Evolutionary conservation across 2,329 filamentous ascomycete genomes (phyloP).

Genomic region (Chalaropsis thielavioides): DNA sequence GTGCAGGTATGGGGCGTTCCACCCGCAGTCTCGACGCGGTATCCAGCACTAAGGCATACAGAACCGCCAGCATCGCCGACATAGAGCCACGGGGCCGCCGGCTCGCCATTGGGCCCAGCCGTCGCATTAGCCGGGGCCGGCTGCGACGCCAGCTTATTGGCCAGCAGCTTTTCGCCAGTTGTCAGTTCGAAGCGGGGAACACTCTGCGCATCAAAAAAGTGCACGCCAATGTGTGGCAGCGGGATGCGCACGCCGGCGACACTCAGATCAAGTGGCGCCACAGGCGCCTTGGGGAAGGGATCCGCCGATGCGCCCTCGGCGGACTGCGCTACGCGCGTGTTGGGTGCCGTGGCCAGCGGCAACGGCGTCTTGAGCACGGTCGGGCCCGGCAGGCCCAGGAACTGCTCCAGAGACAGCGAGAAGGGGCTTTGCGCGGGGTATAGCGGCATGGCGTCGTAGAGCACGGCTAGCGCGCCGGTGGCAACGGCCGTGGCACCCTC

Average conservation of each 20-base stretch:
- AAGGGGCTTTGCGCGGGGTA: slow-evolving; percentile 31
- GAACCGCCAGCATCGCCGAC: slow-evolving; percentile 13
- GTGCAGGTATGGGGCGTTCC: slow-evolving; percentile 21
- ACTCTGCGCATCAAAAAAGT: slow-evolving; percentile 46
- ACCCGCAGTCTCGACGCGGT: slow-evolving; percentile 17
- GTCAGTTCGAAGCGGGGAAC: slow-evolving; percentile 47
- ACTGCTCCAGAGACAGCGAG: slow-evolving; percentile 26
- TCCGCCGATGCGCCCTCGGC: slow-evolving; percentile 30
- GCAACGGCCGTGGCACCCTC: slow-evolving; percentile 2
- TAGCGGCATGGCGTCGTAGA: slow-evolving; percentile 42
- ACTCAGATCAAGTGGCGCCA: slow-evolving; percentile 27
- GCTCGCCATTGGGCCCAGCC: slow-evolving; percentile 8
- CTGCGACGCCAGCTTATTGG: slow-evolving; percentile 33
- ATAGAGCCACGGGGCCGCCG: slow-evolving; percentile 13
- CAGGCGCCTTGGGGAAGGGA: slow-evolving; percentile 31
- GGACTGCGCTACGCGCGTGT: slow-evolving; percentile 23
- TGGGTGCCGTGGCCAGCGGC: slow-evolving; percentile 33
- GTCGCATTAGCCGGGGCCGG: slow-evolving; percentile 19
- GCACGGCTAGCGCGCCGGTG: slow-evolving; percentile 39
- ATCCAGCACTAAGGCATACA: not conserved
- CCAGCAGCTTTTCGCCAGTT: slow-evolving; percentile 28
- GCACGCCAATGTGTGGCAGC: slow-evolving; percentile 42
- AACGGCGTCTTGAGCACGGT: slow-evolving; percentile 30
- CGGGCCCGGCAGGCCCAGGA: slow-evolving; percentile 25
- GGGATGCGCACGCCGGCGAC: slow-evolving; percentile 23